Percentiles rank a stretch among this genome's conserved stretches.
These are phyloP conservation scores for Cicer judaicum DNA, from an alignment of 306 rosid genomes.

Conservation along the genomic window DNA sequence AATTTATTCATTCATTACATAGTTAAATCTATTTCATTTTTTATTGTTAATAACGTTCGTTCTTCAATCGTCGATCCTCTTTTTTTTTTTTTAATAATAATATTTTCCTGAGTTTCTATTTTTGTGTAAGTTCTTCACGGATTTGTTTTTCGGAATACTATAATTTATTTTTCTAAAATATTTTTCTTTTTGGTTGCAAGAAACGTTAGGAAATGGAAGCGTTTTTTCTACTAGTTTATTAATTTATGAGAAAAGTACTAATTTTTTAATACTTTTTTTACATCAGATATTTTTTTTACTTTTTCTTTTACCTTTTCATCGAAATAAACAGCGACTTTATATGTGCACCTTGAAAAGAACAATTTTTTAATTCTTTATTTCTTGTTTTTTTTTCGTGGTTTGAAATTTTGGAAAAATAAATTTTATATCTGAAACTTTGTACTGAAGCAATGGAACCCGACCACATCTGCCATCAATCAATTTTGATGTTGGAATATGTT, in stretches of 20 bases:
- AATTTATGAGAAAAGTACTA: background rate
- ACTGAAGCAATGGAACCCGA: background rate
- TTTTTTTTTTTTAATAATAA: too few relatives aligned
- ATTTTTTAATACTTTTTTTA: background rate
- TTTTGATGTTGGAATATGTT: conserved; percentile 42
- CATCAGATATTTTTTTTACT: background rate
- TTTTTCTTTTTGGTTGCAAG: background rate
- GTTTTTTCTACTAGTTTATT: background rate
- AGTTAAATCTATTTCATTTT: too few relatives aligned
- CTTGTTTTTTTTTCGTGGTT: background rate
- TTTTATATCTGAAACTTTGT: background rate
- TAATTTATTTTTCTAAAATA: background rate
- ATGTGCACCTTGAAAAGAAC: background rate
- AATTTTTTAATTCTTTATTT: background rate
- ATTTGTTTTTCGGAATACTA: background rate
- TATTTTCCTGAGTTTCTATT: background rate
- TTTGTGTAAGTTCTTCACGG: background rate
- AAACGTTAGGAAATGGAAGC: conserved; percentile 27
- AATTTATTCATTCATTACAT: background rate
- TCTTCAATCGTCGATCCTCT: conserved; percentile 15
- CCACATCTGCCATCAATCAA: conserved; percentile 35
- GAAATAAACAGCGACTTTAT: conserved; percentile 41
- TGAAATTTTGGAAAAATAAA: background rate
- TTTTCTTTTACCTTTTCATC: conserved; percentile 21
- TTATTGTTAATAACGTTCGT: background rate